Evolutionary conservation across 1,139 yeast genomes (phyloP).

Genomic region (Debaryomyces coudertii): DNA sequence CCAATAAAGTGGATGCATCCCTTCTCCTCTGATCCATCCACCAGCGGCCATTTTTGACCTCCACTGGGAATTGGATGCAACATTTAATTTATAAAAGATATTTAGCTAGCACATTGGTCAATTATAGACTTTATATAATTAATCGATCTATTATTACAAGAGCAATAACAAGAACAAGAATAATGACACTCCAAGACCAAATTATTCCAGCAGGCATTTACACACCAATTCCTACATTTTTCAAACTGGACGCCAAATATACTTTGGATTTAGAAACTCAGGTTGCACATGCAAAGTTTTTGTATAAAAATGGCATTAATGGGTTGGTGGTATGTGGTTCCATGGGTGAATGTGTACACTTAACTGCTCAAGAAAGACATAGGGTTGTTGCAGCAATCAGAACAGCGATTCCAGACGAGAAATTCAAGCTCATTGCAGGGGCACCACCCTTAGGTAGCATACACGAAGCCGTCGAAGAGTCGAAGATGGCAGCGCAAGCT

Average conservation of each 20-base stretch:
- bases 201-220: conserved; percentile 36
- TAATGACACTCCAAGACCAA: conserved; percentile 5
- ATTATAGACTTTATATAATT: background rate
- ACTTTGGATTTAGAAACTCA: conserved; percentile 49
- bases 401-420: conserved; percentile 29
- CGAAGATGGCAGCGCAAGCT: conserved; percentile 28
- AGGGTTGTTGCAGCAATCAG: conserved; percentile 24
- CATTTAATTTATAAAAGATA: background rate
- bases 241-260: conserved; percentile 35
- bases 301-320: conserved; percentile 44
- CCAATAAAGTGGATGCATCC: too few relatives aligned
- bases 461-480: conserved; percentile 35
- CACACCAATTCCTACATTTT: conserved; percentile 54
- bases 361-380: conserved; percentile 38
- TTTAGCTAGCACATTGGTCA: background rate
- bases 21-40: conserved; percentile 4
- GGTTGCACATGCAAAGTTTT: conserved; percentile 42
- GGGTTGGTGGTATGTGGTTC: conserved; percentile 55
- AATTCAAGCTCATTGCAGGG: conserved; percentile 38
- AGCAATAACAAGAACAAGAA: background rate
- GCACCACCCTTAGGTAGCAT: conserved; percentile 34
- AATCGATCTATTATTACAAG: too few relatives aligned
- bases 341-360: conserved; percentile 44
- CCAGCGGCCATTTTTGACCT: background rate
- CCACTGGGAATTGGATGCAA: background rate